Base-by-base conservation (phyloP, 345 rosid genomes). In the Citrus maxima region DNA sequence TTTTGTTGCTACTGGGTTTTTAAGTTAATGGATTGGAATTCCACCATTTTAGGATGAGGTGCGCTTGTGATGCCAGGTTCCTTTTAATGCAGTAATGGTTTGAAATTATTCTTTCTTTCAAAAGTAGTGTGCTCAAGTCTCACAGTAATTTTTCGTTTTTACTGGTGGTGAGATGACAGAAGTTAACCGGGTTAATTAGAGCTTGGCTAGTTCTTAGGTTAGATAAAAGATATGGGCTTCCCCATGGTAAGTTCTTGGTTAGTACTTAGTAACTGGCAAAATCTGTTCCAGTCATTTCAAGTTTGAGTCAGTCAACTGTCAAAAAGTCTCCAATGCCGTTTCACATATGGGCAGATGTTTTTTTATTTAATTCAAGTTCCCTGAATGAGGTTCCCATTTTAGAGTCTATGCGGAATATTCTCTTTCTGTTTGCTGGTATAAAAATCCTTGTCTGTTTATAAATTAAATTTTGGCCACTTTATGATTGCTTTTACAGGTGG, bases 401-500 rank as follows among this genome's bases (percentile, higher is more conserved):
- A 24, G 40, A 62, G 19, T 49, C 21, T 67, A 27, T 40, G 78
- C 35, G 4, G 18, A 62, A 40, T 10, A n/a, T 55, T 56, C 46
- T 14, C 28, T 69, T 27, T 30, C 22, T 22, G 25, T 16, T 5
- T 32, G 27, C 51, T 22, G 4, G 25, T 59, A 73, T n/a, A 58
- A 19, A 58, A n/a, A 59, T 7, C 19, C 58, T 54, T 42, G 16
- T 42, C 24, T 30, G 21, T 27, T n/a, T 58, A 37, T 34, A 58
- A 24, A 5, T 24, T 42, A 28, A 61, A 42, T 34, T 67, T 67
- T 7, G 22, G 16, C 8, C 71, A 19, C 59, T 66, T 76, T 66
- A 61, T 68, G 34, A 58, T 67, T 80, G 40, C 19, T 73, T 73
- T 80, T 79, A 34, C 88, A 91, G 95, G 95, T 91, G 60, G 95